These are phyloP conservation scores for Botrytis byssoidea DNA, from an alignment of 2,329 filamentous ascomycete genomes.

Conservation along the genomic window DNA sequence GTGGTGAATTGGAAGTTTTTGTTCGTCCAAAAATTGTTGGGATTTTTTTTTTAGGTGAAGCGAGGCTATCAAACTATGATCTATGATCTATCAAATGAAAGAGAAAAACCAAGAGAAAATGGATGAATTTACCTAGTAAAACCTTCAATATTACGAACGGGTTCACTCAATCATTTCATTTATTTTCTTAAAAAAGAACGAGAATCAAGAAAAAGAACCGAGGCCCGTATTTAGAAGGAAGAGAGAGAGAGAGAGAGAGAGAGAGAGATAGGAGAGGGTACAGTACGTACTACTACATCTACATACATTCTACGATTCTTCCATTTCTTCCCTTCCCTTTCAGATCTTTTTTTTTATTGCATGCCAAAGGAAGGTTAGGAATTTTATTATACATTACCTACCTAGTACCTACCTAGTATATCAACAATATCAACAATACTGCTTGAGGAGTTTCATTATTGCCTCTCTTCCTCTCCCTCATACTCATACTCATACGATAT, in stretches of 20 bases:
- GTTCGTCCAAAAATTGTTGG: not conserved
- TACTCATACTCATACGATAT: not conserved
- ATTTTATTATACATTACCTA: constrained; percentile 2
- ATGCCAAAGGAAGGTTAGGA: not conserved
- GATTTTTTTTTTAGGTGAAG: not conserved
- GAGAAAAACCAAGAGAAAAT: not conserved
- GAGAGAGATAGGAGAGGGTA: not conserved
- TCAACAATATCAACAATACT: not conserved
- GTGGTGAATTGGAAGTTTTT: not conserved
- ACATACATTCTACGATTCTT: not conserved
- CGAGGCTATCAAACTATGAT: not conserved
- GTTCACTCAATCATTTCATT: not conserved
- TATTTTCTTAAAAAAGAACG: not conserved
- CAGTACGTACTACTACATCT: too few species aligned
- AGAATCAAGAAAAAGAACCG: not conserved
- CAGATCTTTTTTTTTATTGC: not conserved
- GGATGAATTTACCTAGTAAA: not conserved
- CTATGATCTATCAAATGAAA: not conserved
- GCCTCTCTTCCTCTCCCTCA: not conserved
- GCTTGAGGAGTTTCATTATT: not conserved
- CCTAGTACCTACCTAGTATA: not conserved
- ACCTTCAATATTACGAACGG: not conserved
- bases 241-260: not conserved
- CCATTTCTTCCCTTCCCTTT: not conserved
- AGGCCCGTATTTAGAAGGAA: not conserved